Conservation (phyloP, 345 rosid genomes). For the Ceriops zippeliana region DNA sequence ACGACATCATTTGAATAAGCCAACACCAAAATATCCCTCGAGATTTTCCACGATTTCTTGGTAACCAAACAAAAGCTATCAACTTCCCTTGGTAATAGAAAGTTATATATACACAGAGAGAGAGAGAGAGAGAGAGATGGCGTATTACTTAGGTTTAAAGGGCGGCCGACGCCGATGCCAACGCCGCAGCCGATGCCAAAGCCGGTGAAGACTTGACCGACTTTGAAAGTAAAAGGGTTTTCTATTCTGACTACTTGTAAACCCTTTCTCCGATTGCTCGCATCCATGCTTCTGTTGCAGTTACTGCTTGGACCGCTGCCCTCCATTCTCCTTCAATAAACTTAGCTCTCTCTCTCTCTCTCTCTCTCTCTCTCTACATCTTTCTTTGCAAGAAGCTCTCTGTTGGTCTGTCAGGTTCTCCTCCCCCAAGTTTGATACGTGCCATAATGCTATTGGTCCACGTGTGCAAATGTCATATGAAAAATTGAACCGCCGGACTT, state of each 20-base stretch:
- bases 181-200: conserved; percentile 94
- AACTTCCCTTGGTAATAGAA: conserved; percentile 13
- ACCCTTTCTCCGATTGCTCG: conserved; percentile 39
- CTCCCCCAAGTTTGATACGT: too few species aligned
- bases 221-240: conserved; percentile 88
- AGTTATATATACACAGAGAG: background rate
- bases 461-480: too few species aligned
- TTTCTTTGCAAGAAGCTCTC: too few species aligned
- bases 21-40: background rate
- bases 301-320: background rate
- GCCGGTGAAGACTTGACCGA: conserved; percentile 86
- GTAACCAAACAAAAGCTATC: conserved; percentile 12
- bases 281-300: conserved; percentile 24
- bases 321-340: conserved; percentile 5
- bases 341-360: background rate
- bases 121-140: background rate
- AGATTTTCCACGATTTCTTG: background rate
- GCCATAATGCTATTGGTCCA: too few species aligned
- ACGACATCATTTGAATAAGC: background rate
- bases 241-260: conserved; percentile 48
- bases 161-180: conserved; percentile 85
- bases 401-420: too few species aligned
- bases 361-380: background rate
- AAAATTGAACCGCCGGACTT: too few species aligned
- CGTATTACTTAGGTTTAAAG: conserved; percentile 63